A percentile compares a stretch with the other conserved stretches of the same genome.
Evolutionary conservation across 352 stramenopile species (phyloP).

Genomic region (Phytophthora melonis): DNA sequence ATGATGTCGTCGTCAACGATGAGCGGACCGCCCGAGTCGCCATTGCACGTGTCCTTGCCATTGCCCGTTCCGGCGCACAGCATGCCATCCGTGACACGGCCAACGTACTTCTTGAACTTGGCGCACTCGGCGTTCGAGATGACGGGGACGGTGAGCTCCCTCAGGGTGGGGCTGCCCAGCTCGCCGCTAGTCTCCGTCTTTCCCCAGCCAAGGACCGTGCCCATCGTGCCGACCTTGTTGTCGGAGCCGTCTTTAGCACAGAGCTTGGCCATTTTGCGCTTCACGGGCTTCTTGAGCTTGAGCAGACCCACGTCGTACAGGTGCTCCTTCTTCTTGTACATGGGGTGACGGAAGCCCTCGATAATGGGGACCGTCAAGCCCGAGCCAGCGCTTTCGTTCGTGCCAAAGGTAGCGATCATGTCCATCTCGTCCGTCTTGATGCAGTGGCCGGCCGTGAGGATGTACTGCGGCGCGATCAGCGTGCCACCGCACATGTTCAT

Average conservation of each 20-base stretch:
- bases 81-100: conserved; percentile 66
- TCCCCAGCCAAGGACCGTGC: conserved; percentile 65
- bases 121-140: conserved; percentile 68
- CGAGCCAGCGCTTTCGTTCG: conserved; percentile 25
- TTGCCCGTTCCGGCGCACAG: conserved; percentile 58
- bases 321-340: conserved; percentile 44
- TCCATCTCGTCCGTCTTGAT: conserved; percentile 41
- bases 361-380: conserved; percentile 13
- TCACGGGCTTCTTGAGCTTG: conserved; percentile 57
- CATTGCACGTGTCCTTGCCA: conserved; percentile 68
- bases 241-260: conserved; percentile 51
- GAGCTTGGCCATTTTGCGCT: conserved; percentile 43
- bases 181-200: conserved; percentile 48
- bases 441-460: conserved; percentile 81
- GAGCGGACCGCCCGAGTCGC: conserved; percentile 74
- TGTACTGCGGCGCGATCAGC: conserved; percentile 65
- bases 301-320: conserved; percentile 63
- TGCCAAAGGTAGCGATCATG: conserved; percentile 38
- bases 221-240: conserved; percentile 57
- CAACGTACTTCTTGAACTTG: conserved; percentile 54
- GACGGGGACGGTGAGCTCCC: conserved; percentile 60
- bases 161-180: conserved; percentile 36
- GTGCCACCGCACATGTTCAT: conserved; percentile 64
- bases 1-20: conserved; percentile 53
- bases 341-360: conserved; percentile 32